Evolutionary conservation across 371 early-diverging fungal genomes (phyloP).

Genomic region (Zopfochytrium polystomum): DNA sequence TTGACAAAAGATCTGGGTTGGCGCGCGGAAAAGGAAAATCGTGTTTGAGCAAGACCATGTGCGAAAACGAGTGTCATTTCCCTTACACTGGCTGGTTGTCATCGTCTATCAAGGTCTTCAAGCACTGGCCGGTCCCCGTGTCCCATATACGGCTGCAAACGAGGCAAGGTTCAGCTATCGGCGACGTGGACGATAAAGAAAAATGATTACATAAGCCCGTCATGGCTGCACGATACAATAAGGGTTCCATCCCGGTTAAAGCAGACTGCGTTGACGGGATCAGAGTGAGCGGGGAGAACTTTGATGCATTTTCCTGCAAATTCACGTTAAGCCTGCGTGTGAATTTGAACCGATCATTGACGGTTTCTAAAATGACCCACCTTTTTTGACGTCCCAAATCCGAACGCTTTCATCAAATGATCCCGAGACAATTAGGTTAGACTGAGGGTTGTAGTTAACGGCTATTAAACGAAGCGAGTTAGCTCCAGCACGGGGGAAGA

Average conservation of each 20-base stretch:
- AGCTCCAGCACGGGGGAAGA: too few relatives aligned
- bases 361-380: too few relatives aligned
- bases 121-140: slow-evolving; percentile 89
- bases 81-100: slow-evolving; percentile 93
- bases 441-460: slow-evolving; percentile 92
- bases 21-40: slow-evolving; percentile 58
- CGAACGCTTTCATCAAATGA: slow-evolving; percentile 96
- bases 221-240: slow-evolving; percentile 91
- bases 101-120: slow-evolving; percentile 92
- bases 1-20: slow-evolving; percentile 82
- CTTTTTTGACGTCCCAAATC: slow-evolving; percentile 94
- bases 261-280: slow-evolving; percentile 92
- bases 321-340: too few relatives aligned
- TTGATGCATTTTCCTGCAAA: slow-evolving; percentile 85
- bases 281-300: slow-evolving; percentile 90
- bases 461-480: too few relatives aligned
- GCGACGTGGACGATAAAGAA: slow-evolving; percentile 14
- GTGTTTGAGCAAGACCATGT: too few relatives aligned
- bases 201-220: slow-evolving; percentile 82
- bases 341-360: too few relatives aligned
- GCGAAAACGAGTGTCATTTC: too few relatives aligned
- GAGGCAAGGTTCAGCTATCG: not conserved
- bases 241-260: slow-evolving; percentile 96
- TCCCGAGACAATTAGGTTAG: slow-evolving; percentile 92
- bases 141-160: slow-evolving; percentile 90